Evolutionary conservation across 257 asterid species (phyloP).

Genomic region (Echium plantagineum): DNA sequence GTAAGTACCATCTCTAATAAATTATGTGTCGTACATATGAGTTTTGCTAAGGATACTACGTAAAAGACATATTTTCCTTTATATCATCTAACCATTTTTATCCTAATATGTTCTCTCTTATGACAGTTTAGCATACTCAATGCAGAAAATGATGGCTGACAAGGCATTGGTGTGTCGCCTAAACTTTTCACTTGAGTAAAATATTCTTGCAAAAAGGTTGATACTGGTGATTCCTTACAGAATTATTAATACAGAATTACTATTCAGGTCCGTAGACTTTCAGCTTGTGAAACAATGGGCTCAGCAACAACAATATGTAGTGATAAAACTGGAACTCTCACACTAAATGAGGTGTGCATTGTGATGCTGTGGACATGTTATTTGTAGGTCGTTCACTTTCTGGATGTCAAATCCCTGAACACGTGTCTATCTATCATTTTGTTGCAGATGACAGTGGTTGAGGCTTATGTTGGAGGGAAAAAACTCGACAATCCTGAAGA

Average conservation of each 20-base stretch:
- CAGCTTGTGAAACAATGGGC: slow-evolving; percentile 99
- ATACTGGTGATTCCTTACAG: slow-evolving; percentile 5
- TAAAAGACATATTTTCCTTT: background rate
- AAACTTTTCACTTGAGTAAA: slow-evolving; percentile 1
- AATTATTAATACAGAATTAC: slow-evolving; percentile 13
- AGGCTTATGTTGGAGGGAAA: slow-evolving; percentile 60
- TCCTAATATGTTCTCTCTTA: slow-evolving; percentile 14
- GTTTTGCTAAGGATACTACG: background rate
- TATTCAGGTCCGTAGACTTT: slow-evolving; percentile 90
- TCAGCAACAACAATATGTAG: slow-evolving; percentile 97
- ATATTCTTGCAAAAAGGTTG: background rate
- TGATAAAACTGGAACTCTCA: slow-evolving; percentile 93
- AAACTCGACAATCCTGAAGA: slow-evolving; percentile 61
- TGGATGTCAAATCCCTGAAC: slow-evolving; percentile 2
- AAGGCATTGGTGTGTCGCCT: slow-evolving; percentile 72
- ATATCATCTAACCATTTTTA: slow-evolving; percentile 12
- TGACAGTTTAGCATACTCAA: slow-evolving; percentile 88
- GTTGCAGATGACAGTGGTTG: slow-evolving; percentile 81
- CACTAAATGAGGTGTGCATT: slow-evolving; percentile 66
- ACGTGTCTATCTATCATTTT: slow-evolving; percentile 10
- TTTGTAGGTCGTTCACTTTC: slow-evolving; percentile 7
- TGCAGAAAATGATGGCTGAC: slow-evolving; percentile 99
- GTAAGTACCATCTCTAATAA: slow-evolving; percentile 30
- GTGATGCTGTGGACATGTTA: slow-evolving; percentile 5
- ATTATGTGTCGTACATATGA: background rate